Conservation (phyloP, 1,139 yeast species). For the Pichia sp. region DNA sequence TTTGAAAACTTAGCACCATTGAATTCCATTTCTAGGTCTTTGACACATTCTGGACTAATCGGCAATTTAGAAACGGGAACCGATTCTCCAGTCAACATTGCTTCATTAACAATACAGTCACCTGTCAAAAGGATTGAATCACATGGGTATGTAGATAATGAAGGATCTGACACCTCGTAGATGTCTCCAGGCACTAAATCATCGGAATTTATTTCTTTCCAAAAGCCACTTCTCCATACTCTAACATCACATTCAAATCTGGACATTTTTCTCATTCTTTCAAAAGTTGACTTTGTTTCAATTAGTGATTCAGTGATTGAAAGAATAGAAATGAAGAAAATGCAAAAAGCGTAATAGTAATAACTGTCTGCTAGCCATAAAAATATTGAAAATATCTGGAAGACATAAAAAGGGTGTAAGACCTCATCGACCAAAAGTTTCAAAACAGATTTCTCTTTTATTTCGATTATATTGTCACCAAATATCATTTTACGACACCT, state of each 20-base stretch:
- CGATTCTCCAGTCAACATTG: conserved; percentile 64
- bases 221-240: conserved; percentile 88
- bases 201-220: conserved; percentile 78
- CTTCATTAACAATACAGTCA: conserved; percentile 86
- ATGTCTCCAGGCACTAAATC: conserved; percentile 93
- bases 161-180: conserved; percentile 79
- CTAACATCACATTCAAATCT: conserved; percentile 73
- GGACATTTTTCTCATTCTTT: conserved; percentile 69
- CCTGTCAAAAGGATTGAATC: conserved; percentile 85
- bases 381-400: conserved; percentile 85
- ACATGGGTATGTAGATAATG: conserved; percentile 70
- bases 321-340: conserved; percentile 74
- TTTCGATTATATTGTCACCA: conserved; percentile 70
- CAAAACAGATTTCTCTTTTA: conserved; percentile 64
- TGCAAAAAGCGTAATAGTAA: conserved; percentile 89
- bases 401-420: conserved; percentile 89
- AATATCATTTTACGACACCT: conserved; percentile 70
- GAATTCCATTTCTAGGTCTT: conserved; percentile 50
- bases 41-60: conserved; percentile 60
- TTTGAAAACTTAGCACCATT: conserved; percentile 55
- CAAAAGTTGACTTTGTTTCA: conserved; percentile 77
- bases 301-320: conserved; percentile 75
- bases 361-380: conserved; percentile 92
- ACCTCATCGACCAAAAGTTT: conserved; percentile 80
- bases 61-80: conserved; percentile 86